A percentile compares a stretch with the other conserved stretches of the same genome.
Conservation (phyloP, 108 stramenopile genomes). For the Cyclotella kingstonii region DNA sequence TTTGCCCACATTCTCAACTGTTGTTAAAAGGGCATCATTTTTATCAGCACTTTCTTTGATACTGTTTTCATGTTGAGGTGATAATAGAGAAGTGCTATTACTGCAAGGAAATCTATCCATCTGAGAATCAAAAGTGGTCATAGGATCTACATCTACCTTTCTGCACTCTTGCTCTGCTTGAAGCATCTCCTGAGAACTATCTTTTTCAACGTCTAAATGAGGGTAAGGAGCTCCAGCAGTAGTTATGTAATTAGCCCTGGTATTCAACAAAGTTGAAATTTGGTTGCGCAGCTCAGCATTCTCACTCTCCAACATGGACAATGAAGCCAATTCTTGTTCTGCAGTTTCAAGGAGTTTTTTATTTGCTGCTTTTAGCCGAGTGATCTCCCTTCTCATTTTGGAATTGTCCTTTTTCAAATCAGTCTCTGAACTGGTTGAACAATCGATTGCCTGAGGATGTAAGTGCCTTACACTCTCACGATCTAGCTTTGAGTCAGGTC, state of each 20-base stretch:
- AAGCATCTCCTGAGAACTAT: slow-evolving; percentile 9
- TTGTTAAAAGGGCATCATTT: too few relatives aligned
- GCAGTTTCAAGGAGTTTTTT: slow-evolving; percentile 41
- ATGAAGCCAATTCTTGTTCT: slow-evolving; percentile 28
- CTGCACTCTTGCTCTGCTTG: slow-evolving; percentile 24
- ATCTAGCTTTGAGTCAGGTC: too few relatives aligned
- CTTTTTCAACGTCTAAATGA: slow-evolving; percentile 15
- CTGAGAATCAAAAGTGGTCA: slow-evolving; percentile 14
- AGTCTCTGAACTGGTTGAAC: too few relatives aligned
- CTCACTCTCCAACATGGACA: slow-evolving; percentile 22
- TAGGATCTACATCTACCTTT: slow-evolving; percentile 21
- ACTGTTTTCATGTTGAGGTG: too few relatives aligned
- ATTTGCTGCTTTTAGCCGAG: slow-evolving; percentile 47
- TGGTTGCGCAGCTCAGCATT: slow-evolving; percentile 31
- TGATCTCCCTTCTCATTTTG: slow-evolving; percentile 30
- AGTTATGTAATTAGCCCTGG: slow-evolving; percentile 1
- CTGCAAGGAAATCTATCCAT: too few relatives aligned
- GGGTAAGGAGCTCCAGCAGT: slow-evolving; percentile 14
- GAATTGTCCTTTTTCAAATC: slow-evolving; percentile 40
- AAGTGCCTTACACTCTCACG: too few relatives aligned
- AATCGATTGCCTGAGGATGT: too few relatives aligned
- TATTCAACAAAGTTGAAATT: slow-evolving; percentile 13
- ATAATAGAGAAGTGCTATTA: too few relatives aligned
- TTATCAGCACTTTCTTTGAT: too few relatives aligned
- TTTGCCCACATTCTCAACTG: too few relatives aligned